Evolutionary conservation across 1,284 basidiomycete species (phyloP).

Genomic region (Ustilago hordei): DNA sequence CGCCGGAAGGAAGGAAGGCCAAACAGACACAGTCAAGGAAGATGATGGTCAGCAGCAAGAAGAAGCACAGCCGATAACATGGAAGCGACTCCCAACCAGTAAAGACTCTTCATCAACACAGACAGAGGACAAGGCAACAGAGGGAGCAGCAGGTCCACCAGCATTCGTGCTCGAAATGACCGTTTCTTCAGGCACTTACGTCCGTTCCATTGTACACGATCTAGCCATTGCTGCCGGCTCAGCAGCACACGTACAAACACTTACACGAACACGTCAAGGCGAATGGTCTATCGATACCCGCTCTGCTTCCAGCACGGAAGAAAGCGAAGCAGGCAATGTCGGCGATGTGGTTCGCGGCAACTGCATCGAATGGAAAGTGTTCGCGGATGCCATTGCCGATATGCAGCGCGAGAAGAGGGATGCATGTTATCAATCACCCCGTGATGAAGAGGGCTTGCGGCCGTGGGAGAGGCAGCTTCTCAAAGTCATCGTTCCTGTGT

Average conservation of each 20-base stretch:
- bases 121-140: conserved; percentile 3
- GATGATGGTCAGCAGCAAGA: conserved; percentile 14
- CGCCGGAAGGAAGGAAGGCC: conserved; percentile 50
- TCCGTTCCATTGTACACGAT: conserved; percentile 68
- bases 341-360: conserved; percentile 45
- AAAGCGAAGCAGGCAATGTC: background rate
- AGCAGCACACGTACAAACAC: conserved; percentile 66
- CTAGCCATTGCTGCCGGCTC: conserved; percentile 56
- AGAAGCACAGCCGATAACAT: conserved; percentile 9
- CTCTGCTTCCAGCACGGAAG: background rate
- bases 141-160: conserved; percentile 35
- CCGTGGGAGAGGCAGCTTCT: conserved; percentile 61
- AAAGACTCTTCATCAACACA: conserved; percentile 15
- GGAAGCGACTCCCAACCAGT: conserved; percentile 14
- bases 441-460: conserved; percentile 46
- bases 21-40: conserved; percentile 45
- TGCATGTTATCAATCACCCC: conserved; percentile 12
- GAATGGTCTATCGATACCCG: conserved; percentile 54
- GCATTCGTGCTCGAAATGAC: conserved; percentile 66
- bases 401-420: conserved; percentile 47
- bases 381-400: conserved; percentile 60
- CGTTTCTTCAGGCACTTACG: conserved; percentile 68
- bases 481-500: conserved; percentile 40
- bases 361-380: conserved; percentile 64
- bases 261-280: conserved; percentile 65